Conservation (phyloP, 208 protist genomes). For the Wallacemonas sp. region DNA sequence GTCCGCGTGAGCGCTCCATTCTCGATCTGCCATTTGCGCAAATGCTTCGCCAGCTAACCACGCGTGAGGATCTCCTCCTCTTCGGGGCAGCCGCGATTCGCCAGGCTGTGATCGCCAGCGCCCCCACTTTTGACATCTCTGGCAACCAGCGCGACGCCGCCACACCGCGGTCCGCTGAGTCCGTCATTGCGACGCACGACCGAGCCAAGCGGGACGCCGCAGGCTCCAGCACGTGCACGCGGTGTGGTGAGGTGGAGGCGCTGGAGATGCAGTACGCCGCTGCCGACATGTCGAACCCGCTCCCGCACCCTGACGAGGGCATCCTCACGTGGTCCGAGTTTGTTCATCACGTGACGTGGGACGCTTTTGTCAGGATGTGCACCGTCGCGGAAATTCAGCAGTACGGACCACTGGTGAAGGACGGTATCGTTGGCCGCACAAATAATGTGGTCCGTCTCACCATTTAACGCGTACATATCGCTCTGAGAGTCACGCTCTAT, state of each 20-base stretch:
- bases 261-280: constrained; percentile 41
- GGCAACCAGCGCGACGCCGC: background rate
- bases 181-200: background rate
- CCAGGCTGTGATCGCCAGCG: background rate
- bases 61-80: background rate
- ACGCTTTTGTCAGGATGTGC: constrained; percentile 67
- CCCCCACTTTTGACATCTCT: background rate
- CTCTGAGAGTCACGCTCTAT: no score
- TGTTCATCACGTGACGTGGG: constrained; percentile 73
- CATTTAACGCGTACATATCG: background rate
- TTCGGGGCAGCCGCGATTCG: constrained; percentile 6
- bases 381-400: constrained; percentile 45
- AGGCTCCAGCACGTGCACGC: constrained; percentile 29
- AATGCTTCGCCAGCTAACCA: constrained; percentile 4
- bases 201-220: constrained; percentile 3
- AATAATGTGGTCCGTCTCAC: constrained; percentile 52
- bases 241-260: constrained; percentile 62
- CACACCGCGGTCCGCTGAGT: background rate
- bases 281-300: constrained; percentile 38
- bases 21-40: background rate
- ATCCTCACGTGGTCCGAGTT: constrained; percentile 73
- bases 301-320: constrained; percentile 65
- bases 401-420: constrained; percentile 38
- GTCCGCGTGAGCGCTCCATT: background rate
- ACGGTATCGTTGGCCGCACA: constrained; percentile 33